Base-by-base conservation (phyloP, 768 basidiomycete genomes). In the Gloeophyllum trabeum region DNA sequence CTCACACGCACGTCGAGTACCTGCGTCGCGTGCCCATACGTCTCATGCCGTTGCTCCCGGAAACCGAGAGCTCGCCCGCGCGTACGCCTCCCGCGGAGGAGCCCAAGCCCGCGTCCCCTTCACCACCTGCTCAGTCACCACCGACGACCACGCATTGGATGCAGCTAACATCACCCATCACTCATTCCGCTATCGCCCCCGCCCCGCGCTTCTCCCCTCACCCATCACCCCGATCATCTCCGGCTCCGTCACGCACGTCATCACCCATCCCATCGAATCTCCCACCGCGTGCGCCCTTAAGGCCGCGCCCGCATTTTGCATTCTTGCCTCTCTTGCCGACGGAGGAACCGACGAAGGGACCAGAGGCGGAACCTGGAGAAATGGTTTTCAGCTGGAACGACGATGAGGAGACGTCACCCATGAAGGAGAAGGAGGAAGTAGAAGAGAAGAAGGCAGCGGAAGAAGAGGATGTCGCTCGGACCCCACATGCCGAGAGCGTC, bases 1-100 rank as follows among this genome's bases (percentile, higher is more conserved):
- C 0, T 69, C 42, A 22, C 5, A 24, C 42, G 2, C 40, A 42
- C 37, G 38, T 54, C 14, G 54, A 56, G 45, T 50, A 50, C 18
- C 46, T 50, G 22, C 56, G 64, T 10, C 60, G 63, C 21, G 80
- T 84, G 4, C 81, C 81, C 28, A 79, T 84, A 30, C 69, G 69
- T 3, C 65, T 84, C 1, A 52, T 84, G 2, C 81, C 80, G 0
- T 64, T 84, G 20, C 65, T 69, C 13, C 35, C 46, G 14, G 32
- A n/a, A n/a, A 22, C 30, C n/a, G 19, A 39, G 23, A 22, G 37
- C 14, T 28, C 38, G 12, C 26, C 35, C n/a, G 24, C 42, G 10
- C 36, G 37, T 30, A 16, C 45, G 5, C 16, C 35, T n/a, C 16
- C 10, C 10, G 10, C 28, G 28, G 10, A 32, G 10, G 28, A 16